These are phyloP conservation scores for Oryza brachyantha DNA, from an alignment of 176 grass and related monocot genomes.

Conservation along the genomic window DNA sequence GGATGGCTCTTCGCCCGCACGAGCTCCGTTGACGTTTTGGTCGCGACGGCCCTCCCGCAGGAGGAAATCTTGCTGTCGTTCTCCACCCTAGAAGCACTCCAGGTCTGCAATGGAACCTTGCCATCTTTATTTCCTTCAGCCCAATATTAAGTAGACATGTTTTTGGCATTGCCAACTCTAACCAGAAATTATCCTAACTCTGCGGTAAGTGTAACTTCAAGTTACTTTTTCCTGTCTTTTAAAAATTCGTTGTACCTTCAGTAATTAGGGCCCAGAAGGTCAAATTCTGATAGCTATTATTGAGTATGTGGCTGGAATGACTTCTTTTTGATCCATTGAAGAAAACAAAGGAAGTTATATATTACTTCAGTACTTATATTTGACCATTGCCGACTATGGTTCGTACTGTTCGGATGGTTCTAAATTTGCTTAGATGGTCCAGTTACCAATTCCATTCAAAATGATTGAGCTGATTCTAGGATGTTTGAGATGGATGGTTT, in stretches of 20 bases:
- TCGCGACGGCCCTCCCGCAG: slow-evolving; percentile 21
- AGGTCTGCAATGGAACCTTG: slow-evolving; percentile 20
- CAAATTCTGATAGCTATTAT: neutral
- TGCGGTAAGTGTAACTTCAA: neutral
- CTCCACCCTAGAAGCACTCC: slow-evolving; percentile 22
- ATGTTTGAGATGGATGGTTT: too few species aligned
- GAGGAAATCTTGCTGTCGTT: slow-evolving; percentile 33
- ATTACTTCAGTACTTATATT: neutral
- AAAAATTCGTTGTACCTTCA: neutral
- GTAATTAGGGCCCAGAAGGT: neutral
- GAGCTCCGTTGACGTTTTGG: slow-evolving; percentile 25
- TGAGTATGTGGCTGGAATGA: neutral
- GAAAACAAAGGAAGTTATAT: neutral
- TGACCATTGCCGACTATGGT: neutral
- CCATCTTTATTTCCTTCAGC: neutral
- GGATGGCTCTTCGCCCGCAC: slow-evolving; percentile 36
- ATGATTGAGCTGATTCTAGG: neutral
- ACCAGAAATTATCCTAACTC: neutral
- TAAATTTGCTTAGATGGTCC: neutral
- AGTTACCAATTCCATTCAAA: neutral
- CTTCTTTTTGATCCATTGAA: neutral
- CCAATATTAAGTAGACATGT: neutral
- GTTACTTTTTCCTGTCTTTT: neutral
- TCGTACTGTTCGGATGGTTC: neutral
- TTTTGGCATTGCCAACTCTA: neutral